Percentiles rank a stretch among this genome's conserved stretches.
Evolutionary conservation across 2,329 filamentous ascomycete genomes (phyloP).

Genomic region (Anthostomella pinea): DNA sequence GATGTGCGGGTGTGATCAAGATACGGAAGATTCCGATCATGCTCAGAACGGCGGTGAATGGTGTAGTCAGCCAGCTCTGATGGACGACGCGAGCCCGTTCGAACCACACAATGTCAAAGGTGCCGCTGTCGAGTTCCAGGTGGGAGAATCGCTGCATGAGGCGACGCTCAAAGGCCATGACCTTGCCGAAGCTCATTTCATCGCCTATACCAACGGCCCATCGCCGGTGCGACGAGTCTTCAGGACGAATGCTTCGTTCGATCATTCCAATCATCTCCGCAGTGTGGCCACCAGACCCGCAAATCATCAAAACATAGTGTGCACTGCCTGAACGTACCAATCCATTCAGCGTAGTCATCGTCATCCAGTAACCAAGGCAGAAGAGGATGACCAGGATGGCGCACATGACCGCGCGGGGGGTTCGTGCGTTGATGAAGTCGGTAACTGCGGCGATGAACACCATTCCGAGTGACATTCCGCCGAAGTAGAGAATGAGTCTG

Average conservation of each 20-base stretch:
- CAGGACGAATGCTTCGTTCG: conserved; percentile 51
- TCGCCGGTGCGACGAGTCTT: conserved; percentile 62
- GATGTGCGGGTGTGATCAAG: conserved; percentile 37
- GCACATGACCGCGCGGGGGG: not conserved
- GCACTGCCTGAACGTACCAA: conserved; percentile 12
- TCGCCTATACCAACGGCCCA: conserved; percentile 82
- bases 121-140: conserved; percentile 34
- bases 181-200: conserved; percentile 63
- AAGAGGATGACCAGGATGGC: conserved; percentile 4
- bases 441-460: not conserved
- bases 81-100: conserved; percentile 78
- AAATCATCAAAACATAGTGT: conserved; percentile 69
- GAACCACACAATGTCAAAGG: conserved; percentile 65
- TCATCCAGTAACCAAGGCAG: not conserved
- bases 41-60: conserved; percentile 64
- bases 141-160: conserved; percentile 30
- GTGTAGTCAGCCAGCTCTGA: conserved; percentile 73
- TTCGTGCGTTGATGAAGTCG: conserved; percentile 1
- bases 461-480: not conserved
- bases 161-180: conserved; percentile 51
- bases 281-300: conserved; percentile 92
- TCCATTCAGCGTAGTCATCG: no score
- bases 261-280: conserved; percentile 92
- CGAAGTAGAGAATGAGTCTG: conserved; percentile 1
- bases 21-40: conserved; percentile 60